These are phyloP conservation scores for Wickerhamomyces hampshirensis DNA, from an alignment of 805 yeast genomes.

Conservation along the genomic window DNA sequence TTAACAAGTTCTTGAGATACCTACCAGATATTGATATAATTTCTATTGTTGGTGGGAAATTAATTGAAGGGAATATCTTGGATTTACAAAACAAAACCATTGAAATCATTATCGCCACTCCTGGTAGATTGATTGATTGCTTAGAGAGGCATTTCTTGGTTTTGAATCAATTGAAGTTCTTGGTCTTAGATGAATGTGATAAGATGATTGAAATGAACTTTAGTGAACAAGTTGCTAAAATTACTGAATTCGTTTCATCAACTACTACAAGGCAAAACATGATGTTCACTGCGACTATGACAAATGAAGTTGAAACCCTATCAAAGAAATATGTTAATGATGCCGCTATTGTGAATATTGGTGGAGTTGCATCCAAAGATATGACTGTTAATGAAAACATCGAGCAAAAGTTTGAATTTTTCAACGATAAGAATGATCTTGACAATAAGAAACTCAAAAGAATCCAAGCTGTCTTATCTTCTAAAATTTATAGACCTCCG, in stretches of 20 bases:
- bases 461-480: constrained; percentile 34
- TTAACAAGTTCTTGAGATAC: constrained; percentile 42
- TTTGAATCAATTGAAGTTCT: constrained; percentile 54
- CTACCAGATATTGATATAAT: constrained; percentile 44
- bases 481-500: constrained; percentile 39
- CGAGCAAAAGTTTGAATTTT: constrained; percentile 60
- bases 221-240: constrained; percentile 67
- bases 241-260: constrained; percentile 50
- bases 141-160: constrained; percentile 61
- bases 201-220: constrained; percentile 95
- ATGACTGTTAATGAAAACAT: constrained; percentile 45
- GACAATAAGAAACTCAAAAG: constrained; percentile 40
- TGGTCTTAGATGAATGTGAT: constrained; percentile 92
- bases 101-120: constrained; percentile 79
- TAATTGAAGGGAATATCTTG: constrained; percentile 65
- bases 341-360: constrained; percentile 66
- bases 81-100: constrained; percentile 38
- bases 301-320: constrained; percentile 62
- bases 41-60: constrained; percentile 86
- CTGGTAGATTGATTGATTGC: constrained; percentile 85
- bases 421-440: constrained; percentile 36
- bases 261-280: constrained; percentile 55
- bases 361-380: constrained; percentile 40
- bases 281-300: constrained; percentile 96
- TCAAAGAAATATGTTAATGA: constrained; percentile 54